Evolutionary conservation across 371 early-diverging fungal genomes (phyloP), one percentile per base, ranked within the genome.

Genomic region (Saksenaea oblongispora): DNA sequence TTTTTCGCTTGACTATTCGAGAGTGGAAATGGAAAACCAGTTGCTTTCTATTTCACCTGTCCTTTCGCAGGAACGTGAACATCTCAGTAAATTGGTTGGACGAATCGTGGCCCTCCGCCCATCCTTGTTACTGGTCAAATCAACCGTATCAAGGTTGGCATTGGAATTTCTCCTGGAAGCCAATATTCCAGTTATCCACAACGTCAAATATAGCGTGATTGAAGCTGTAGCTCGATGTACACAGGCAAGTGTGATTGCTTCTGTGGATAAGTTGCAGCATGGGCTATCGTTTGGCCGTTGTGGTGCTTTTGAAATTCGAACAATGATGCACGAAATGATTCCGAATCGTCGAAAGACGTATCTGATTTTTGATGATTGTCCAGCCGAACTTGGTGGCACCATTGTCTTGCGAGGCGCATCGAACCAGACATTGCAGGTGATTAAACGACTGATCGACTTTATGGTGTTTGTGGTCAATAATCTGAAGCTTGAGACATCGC

Each of bases 1-100:
- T 10, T 95, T 98, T 64, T 87, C 95, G 0, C 79, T 98, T 53
- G 95, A 95, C 57, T 96, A 94, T 74, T 88, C 92, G 34, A 84
- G 93, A 13, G 85, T 87, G 0, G 92, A 93, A 34, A 89, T 88
- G 35, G 91, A 92, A 28, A 89, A 89, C 61, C 91, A 91, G 62
- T 88, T 93, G 31, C 73, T 92, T 54, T 89, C 93, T 0, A 74
- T 99, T 56, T 89, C 90, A 13, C 90, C 93, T 3, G 87, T 95
- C 11, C 70, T 95, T 4, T 80, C 90, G 11, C 91, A 95, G 73
- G 97, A 96, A 70, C 78, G 85, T 36, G 94, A 94, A 58, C 92
- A 95, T 66, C 68, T 95, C 18, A 74, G 84, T 26, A 91, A 90
- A 58, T 71, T 99, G 24, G 89, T 96, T 0, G 81, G 84, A 15